Evolutionary conservation across 257 asterid genomes (phyloP).

Genomic region (Cruciata laevipes): DNA sequence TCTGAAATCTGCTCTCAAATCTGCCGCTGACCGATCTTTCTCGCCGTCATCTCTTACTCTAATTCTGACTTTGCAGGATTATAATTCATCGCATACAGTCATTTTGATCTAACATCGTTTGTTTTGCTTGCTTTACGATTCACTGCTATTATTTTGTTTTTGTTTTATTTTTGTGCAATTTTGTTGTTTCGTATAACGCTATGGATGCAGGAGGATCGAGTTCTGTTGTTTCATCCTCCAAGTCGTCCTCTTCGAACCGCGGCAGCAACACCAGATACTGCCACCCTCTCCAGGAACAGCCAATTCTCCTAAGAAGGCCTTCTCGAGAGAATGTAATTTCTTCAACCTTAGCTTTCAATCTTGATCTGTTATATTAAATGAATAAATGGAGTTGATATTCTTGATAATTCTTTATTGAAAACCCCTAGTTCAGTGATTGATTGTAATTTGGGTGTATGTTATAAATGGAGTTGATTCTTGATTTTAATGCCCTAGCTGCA

Average conservation of each 20-base stretch:
- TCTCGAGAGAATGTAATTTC: constrained; percentile 62
- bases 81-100: background rate
- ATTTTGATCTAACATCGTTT: background rate
- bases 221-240: background rate
- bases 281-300: constrained; percentile 72
- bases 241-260: constrained; percentile 32
- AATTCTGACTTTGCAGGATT: constrained; percentile 37
- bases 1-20: background rate
- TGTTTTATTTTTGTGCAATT: constrained; percentile 1
- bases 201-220: constrained; percentile 64
- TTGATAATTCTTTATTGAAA: too few relatives aligned
- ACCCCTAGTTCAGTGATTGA: too few relatives aligned
- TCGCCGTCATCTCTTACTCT: constrained; percentile 12
- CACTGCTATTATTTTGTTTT: background rate
- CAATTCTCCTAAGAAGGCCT: constrained; percentile 44
- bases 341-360: background rate
- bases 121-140: background rate
- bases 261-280: constrained; percentile 48
- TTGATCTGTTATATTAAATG: background rate
- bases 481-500: too few relatives aligned
- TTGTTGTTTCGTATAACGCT: constrained; percentile 28
- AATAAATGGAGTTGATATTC: background rate
- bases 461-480: background rate
- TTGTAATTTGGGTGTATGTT: too few relatives aligned
- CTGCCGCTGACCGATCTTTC: background rate